phyloP scores from a whole-genome alignment of 2,329 filamentous ascomycete genomes.

The Monilinia polystroma region DNA sequence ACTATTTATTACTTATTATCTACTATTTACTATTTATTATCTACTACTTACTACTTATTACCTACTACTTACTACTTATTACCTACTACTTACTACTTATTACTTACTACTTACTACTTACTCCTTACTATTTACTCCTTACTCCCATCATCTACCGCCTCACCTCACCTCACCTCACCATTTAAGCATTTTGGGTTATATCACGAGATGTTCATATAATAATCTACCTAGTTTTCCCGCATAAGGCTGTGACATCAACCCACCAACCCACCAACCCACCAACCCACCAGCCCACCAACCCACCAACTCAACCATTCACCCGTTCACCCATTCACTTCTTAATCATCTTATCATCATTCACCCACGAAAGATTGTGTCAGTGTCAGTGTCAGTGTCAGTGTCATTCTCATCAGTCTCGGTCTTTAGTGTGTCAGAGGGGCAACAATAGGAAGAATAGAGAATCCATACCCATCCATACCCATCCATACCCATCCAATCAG shows the following conservation, averaged over 20 bases:
- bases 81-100: no score
- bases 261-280: neutral
- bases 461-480: no score
- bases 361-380: conserved; percentile 5
- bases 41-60: no score
- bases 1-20: no score
- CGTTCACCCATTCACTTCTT: neutral
- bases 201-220: neutral
- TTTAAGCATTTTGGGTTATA: neutral
- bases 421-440: neutral
- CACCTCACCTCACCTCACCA: no score
- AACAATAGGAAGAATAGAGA: neutral
- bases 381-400: neutral
- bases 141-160: no score
- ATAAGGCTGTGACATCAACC: conserved; percentile 6
- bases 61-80: no score
- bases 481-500: conserved; percentile 9
- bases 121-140: no score
- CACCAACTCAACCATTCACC: neutral
- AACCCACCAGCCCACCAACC: neutral
- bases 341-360: neutral
- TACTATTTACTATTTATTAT: no score
- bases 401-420: no score
- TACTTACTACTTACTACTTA: no score
- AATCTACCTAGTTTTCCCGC: neutral